phyloP scores from a whole-genome alignment of 176 grass and related monocot genomes.

The Microstegium vimineum region DNA sequence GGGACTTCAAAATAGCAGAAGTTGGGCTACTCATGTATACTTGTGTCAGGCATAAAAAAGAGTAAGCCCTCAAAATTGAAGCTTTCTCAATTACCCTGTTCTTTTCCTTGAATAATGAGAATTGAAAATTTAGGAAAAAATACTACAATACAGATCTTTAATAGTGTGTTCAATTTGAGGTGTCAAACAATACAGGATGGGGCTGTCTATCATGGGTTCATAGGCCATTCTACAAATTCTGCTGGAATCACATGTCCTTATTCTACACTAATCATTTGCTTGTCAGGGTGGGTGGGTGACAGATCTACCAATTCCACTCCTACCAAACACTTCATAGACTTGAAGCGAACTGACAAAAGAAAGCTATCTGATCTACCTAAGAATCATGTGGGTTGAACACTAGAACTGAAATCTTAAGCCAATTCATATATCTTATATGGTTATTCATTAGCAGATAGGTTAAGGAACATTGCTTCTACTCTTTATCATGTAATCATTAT shows the following conservation, averaged over 20 bases:
- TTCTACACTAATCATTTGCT: neutral
- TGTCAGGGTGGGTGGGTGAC: neutral
- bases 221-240: neutral
- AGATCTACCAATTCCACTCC: neutral
- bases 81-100: neutral
- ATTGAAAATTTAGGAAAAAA: neutral
- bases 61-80: neutral
- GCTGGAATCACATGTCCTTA: neutral
- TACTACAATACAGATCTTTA: neutral
- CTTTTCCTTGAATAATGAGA: neutral
- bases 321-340: neutral
- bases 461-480: neutral
- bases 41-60: neutral
- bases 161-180: neutral
- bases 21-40: neutral
- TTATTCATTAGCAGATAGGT: neutral
- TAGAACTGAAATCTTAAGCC: neutral
- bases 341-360: slow-evolving; percentile 3
- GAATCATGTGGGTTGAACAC: neutral
- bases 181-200: neutral
- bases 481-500: neutral
- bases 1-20: neutral
- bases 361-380: slow-evolving; percentile 2
- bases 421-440: neutral
- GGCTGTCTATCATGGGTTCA: neutral